phyloP scores from a whole-genome alignment of 2,329 filamentous ascomycete genomes.

The Moelleriella libera region DNA sequence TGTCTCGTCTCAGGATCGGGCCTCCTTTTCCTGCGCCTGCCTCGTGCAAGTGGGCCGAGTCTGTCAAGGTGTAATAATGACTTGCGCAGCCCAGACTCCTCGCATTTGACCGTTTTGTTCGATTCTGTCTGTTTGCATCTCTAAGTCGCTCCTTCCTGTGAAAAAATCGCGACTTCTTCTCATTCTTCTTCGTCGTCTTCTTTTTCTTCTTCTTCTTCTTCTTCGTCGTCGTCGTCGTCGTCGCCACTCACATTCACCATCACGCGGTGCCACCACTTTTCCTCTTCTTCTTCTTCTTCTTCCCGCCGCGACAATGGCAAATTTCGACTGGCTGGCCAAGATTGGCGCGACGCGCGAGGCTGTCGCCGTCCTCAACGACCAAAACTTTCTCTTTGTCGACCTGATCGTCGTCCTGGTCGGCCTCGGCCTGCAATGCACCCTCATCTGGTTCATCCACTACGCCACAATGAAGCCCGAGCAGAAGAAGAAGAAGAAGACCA shows the following conservation, averaged over 20 bases:
- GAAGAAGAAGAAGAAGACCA: constrained; percentile 35
- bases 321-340: constrained; percentile 41
- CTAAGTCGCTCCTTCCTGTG: neutral
- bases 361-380: constrained; percentile 46
- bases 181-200: neutral
- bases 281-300: neutral
- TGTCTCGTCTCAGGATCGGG: neutral
- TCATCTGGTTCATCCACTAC: constrained; percentile 45
- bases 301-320: constrained; percentile 20
- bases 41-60: neutral
- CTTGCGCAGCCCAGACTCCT: neutral
- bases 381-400: constrained; percentile 43
- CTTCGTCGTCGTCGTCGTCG: neutral
- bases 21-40: neutral
- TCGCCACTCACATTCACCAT: no score
- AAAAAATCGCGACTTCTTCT: neutral
- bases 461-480: constrained; percentile 48
- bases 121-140: neutral
- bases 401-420: constrained; percentile 39
- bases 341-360: constrained; percentile 44
- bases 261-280: neutral
- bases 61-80: neutral
- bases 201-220: neutral
- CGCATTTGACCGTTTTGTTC: neutral
- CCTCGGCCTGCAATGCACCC: constrained; percentile 28